A percentile compares a stretch with the other conserved stretches of the same genome.
These are phyloP conservation scores for Roridomyces roridus DNA, from an alignment of 768 basidiomycete genomes.

Conservation along the genomic window DNA sequence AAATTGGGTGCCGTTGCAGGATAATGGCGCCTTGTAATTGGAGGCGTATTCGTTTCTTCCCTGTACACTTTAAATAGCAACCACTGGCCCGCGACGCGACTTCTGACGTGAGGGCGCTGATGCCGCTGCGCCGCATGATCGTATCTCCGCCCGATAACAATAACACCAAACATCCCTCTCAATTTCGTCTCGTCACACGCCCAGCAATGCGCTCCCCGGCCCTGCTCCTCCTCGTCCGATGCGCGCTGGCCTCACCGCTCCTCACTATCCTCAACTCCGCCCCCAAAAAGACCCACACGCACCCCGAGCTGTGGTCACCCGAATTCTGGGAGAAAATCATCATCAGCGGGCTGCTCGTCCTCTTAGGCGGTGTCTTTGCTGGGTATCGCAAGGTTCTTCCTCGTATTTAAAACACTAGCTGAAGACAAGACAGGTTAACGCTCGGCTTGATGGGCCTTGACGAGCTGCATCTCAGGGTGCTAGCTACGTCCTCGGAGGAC, in stretches of 20 bases:
- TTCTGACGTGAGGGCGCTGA: too few species aligned
- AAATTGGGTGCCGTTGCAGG: too few species aligned
- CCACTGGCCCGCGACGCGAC: too few species aligned
- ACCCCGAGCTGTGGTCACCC: slow-evolving; percentile 16
- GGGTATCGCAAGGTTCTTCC: slow-evolving; percentile 74
- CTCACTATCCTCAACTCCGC: background rate
- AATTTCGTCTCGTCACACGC: too few species aligned
- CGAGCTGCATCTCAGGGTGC: slow-evolving; percentile 89
- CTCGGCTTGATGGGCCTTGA: slow-evolving; percentile 95
- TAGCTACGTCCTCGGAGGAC: slow-evolving; percentile 82
- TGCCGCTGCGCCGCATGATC: too few species aligned
- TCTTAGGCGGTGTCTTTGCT: slow-evolving; percentile 91
- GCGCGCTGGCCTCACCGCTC: slow-evolving; percentile 1
- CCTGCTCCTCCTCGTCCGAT: background rate
- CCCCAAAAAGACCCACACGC: slow-evolving; percentile 9
- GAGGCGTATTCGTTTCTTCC: too few species aligned
- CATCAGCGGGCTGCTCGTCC: slow-evolving; percentile 71
- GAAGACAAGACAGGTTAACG: slow-evolving; percentile 86
- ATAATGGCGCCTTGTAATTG: too few species aligned
- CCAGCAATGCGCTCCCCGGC: background rate
- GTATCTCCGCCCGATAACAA: too few species aligned
- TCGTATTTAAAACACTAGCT: too few species aligned
- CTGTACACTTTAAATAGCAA: too few species aligned
- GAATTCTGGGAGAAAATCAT: slow-evolving; percentile 76
- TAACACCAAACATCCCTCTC: too few species aligned